Conservation (phyloP, 2,329 filamentous ascomycete genomes). For the Chalara sp. region DNA sequence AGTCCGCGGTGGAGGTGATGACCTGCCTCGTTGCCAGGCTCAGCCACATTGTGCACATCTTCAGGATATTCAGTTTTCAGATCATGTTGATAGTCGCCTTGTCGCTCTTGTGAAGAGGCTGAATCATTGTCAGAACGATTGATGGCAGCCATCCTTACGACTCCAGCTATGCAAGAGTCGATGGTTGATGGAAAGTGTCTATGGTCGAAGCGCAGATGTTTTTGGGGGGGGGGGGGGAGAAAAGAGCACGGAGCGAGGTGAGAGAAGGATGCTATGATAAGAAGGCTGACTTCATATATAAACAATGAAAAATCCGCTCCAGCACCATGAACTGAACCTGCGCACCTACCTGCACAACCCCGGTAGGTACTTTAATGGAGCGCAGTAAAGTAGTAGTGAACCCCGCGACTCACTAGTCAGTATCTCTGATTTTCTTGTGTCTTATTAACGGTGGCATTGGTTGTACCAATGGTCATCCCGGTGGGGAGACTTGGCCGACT, state of each 20-base stretch:
- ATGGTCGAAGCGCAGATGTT: neutral
- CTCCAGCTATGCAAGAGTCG: too few relatives aligned
- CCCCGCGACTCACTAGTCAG: too few relatives aligned
- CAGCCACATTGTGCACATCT: neutral
- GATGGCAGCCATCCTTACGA: neutral
- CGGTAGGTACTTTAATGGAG: too few relatives aligned
- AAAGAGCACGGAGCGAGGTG: neutral
- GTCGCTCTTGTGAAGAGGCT: neutral
- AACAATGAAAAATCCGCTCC: too few relatives aligned
- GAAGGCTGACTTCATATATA: too few relatives aligned
- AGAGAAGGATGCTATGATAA: neutral
- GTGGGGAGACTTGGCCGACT: too few relatives aligned
- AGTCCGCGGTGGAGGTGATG: conserved; percentile 41
- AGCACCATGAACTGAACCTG: too few relatives aligned
- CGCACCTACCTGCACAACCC: too few relatives aligned
- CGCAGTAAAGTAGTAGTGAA: too few relatives aligned
- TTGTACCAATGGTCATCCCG: too few relatives aligned
- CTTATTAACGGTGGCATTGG: too few relatives aligned
- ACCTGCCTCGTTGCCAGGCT: conserved; percentile 14
- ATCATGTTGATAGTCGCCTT: neutral
- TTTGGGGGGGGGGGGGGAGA: neutral
- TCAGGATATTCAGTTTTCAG: neutral
- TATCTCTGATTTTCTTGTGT: too few relatives aligned
- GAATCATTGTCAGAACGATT: neutral
- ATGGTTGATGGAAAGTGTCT: neutral